Evolutionary conservation across 2,329 filamentous ascomycete genomes (phyloP).

Genomic region (Colletotrichum phormii): DNA sequence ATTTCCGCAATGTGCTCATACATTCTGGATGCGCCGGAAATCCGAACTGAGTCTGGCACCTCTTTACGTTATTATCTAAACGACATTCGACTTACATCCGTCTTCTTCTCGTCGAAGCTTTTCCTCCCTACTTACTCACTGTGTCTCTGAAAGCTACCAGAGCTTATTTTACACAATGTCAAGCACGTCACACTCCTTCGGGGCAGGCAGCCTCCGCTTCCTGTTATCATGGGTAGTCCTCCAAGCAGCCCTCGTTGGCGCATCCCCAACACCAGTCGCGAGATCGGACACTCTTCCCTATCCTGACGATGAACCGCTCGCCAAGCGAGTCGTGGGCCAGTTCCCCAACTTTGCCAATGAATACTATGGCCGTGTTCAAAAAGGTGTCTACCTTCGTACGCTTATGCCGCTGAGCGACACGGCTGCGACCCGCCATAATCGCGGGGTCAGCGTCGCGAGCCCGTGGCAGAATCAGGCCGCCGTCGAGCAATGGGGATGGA

Average conservation of each 20-base stretch:
- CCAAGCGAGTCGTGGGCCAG: not conserved
- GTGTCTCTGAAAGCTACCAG: no score
- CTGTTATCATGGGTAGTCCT: not conserved
- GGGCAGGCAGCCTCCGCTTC: not conserved
- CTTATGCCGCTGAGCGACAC: not conserved
- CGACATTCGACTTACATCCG: no score
- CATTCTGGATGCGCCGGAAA: no score
- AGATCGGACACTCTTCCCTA: no score
- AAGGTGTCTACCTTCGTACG: not conserved
- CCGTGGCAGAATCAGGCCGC: not conserved
- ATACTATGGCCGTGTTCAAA: not conserved
- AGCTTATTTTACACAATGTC: no score
- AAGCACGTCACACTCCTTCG: no score
- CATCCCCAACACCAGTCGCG: not conserved
- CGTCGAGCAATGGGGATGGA: not conserved
- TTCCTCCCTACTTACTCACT: no score
- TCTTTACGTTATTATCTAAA: no score
- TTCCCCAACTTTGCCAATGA: not conserved
- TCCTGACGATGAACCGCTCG: not conserved
- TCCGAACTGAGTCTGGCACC: no score
- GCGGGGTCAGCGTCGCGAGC: not conserved
- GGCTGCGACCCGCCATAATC: not conserved
- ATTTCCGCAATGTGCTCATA: no score
- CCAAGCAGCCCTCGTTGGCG: not conserved
- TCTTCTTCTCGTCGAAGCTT: no score